A percentile compares a stretch with the other conserved stretches of the same genome.
These are phyloP conservation scores for Sporisorium graminicola DNA, from an alignment of 1,284 basidiomycete species.

Conservation along the genomic window DNA sequence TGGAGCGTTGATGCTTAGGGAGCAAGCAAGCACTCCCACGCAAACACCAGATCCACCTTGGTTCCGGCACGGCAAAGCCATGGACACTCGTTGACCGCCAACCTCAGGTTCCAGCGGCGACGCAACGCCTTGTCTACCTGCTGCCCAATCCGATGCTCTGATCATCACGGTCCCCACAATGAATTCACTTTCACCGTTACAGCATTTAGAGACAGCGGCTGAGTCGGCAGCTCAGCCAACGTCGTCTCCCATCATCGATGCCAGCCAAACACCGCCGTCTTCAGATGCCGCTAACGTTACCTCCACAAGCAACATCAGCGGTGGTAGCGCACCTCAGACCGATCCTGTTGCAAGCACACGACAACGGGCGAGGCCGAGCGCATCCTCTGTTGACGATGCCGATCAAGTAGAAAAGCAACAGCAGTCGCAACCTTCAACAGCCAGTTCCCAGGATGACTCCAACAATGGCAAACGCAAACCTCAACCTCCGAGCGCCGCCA, in stretches of 20 bases:
- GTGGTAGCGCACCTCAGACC: background rate
- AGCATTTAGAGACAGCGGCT: background rate
- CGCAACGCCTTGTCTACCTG: background rate
- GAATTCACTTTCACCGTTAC: constrained; percentile 1
- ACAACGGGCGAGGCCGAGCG: constrained; percentile 11
- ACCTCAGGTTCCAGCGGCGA: constrained; percentile 2
- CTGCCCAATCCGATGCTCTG: constrained; percentile 6
- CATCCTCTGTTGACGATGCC: constrained; percentile 9
- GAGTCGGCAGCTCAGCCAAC: constrained; percentile 1
- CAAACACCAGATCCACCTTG: too few species aligned
- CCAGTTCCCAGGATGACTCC: constrained; percentile 2
- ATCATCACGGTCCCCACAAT: constrained; percentile 24
- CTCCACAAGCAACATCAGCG: background rate
- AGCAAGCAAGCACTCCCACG: constrained; percentile 1
- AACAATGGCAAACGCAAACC: constrained; percentile 37
- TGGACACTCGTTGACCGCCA: constrained; percentile 4
- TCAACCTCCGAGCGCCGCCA: background rate
- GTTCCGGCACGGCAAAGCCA: background rate
- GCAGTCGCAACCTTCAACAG: background rate
- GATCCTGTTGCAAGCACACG: constrained; percentile 3
- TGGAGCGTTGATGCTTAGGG: background rate
- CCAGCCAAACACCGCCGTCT: constrained; percentile 5
- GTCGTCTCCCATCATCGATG: background rate
- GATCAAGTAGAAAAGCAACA: constrained; percentile 29
- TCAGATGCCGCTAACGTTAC: constrained; percentile 2